Conservation (phyloP, 352 stramenopile genomes). For the Phytophthora lateralis region DNA sequence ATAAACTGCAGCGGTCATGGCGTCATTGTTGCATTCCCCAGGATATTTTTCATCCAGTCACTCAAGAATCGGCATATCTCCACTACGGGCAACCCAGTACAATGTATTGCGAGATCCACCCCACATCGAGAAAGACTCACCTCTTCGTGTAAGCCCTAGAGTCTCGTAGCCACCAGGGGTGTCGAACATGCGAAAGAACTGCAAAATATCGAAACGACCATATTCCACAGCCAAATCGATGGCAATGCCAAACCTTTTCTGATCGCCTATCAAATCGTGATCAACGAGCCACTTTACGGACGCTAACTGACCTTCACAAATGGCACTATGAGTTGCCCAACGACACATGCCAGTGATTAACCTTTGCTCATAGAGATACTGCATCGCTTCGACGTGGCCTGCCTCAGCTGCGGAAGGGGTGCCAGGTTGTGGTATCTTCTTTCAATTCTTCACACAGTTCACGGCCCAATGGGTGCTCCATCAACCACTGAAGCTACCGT, state of each 20-base stretch:
- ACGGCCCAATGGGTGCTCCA: background rate
- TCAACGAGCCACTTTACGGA: background rate
- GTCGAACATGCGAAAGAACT: constrained; percentile 8
- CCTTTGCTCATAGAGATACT: constrained; percentile 1
- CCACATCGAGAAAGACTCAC: constrained; percentile 5
- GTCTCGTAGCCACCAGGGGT: background rate
- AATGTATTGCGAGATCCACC: background rate
- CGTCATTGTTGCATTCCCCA: background rate
- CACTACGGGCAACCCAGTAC: background rate
- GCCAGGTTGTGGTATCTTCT: background rate
- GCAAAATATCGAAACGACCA: constrained; percentile 11
- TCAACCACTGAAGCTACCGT: background rate
- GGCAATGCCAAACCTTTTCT: too few relatives aligned
- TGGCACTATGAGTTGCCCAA: too few relatives aligned
- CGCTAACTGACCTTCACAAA: too few relatives aligned
- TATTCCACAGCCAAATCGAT: too few relatives aligned
- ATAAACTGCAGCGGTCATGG: background rate
- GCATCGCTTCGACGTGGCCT: constrained; percentile 4
- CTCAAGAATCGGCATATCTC: background rate
- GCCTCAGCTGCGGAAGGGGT: background rate
- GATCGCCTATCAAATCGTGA: background rate
- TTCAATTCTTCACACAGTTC: background rate
- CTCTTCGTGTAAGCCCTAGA: background rate
- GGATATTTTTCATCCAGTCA: background rate
- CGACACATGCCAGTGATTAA: background rate